Percentiles rank a stretch among this genome's conserved stretches.
Evolutionary conservation across 2,329 filamentous ascomycete genomes (phyloP).

Genomic region (Phaeosphaeriaceae sp.): DNA sequence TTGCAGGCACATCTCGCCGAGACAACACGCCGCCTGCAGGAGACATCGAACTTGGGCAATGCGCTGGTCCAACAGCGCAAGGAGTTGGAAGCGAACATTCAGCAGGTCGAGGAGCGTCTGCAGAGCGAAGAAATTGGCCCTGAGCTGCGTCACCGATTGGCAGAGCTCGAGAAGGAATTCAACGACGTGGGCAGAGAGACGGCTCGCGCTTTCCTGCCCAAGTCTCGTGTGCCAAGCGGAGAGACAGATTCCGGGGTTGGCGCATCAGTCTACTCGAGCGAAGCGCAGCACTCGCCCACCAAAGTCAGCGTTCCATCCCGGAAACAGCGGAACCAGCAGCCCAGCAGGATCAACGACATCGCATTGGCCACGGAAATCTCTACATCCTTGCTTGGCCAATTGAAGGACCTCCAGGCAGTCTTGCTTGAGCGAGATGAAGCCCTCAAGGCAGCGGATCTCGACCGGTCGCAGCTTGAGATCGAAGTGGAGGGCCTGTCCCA

Average conservation of each 20-base stretch:
- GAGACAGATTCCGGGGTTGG: slow-evolving; percentile 43
- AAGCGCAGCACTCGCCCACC: slow-evolving; percentile 84
- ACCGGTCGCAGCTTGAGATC: slow-evolving; percentile 81
- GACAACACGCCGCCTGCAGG: slow-evolving; percentile 88
- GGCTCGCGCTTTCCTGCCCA: slow-evolving; percentile 87
- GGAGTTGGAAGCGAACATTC: slow-evolving; percentile 80
- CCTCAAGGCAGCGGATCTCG: slow-evolving; percentile 75
- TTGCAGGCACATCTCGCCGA: slow-evolving; percentile 91
- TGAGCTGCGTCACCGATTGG: slow-evolving; percentile 82
- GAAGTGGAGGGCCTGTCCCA: slow-evolving; percentile 82
- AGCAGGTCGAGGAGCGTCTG: slow-evolving; percentile 82
- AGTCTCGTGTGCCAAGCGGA: slow-evolving; percentile 73
- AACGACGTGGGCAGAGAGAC: slow-evolving; percentile 92
- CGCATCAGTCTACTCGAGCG: slow-evolving; percentile 72
- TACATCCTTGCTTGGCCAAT: slow-evolving; percentile 90
- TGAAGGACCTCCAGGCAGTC: slow-evolving; percentile 85
- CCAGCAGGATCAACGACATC: slow-evolving; percentile 90
- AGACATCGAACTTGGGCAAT: slow-evolving; percentile 88
- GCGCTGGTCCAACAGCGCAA: slow-evolving; percentile 87
- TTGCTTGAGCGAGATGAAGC: slow-evolving; percentile 89
- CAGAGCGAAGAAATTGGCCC: slow-evolving; percentile 76
- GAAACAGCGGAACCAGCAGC: slow-evolving; percentile 88
- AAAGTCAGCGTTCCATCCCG: slow-evolving; percentile 88
- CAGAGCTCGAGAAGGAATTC: slow-evolving; percentile 92
- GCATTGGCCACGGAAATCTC: slow-evolving; percentile 99